Base-by-base conservation (phyloP, 129 eudicot species). In the Tagetes patula region DNA sequence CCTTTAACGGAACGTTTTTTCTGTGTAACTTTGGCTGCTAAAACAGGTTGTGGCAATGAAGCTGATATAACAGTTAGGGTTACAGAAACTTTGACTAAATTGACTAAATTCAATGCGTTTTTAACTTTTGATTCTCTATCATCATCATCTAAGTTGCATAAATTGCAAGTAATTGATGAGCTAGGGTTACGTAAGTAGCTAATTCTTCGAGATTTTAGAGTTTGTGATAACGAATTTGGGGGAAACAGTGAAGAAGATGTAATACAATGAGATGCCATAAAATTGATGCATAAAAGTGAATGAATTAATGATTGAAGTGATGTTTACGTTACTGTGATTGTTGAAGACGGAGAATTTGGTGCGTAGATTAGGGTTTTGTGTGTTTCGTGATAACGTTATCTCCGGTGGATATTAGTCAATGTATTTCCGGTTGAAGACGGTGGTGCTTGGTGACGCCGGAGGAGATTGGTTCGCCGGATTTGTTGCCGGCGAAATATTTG, bases 61-160 rank as follows among this genome's bases (percentile, higher is more conserved):
- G 87, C 82, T 67, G 96, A 87, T 13, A 94, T 65, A 32, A 90
- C 82, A 1, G 96, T 94, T 45, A 94, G 73, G 31, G 96, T 94
- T 8, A 73, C 91, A 1, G 96, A 87, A 11, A 85, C 10, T 11
- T 81, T 82, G 36, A 92, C 86, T n/a, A 85, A 10, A 8, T 81
- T 82, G 36, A 92, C 86, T 2, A 92, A 69, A 54, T 69, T 72
- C 10, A 81, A 53, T 1, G 70, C 47, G 9, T 56, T 38, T 12
- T 69, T 80, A 40, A 42, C 46, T 39, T 77, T 83, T 38, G 80
- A 48, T 74, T 85, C 84, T 20, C 27, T 20, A 34, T 84, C 84
- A 40, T 84, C 75, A n/a, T 59, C 8, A 59, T 67, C 83, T 74
- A 70, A 67, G 40, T 40, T 42, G 49, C 39, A 41, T 43, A 65